Evolutionary conservation across 371 early-diverging fungal species (phyloP), one percentile per base, ranked within the genome.

Genomic region (Apophysomyces trapeziformis): DNA sequence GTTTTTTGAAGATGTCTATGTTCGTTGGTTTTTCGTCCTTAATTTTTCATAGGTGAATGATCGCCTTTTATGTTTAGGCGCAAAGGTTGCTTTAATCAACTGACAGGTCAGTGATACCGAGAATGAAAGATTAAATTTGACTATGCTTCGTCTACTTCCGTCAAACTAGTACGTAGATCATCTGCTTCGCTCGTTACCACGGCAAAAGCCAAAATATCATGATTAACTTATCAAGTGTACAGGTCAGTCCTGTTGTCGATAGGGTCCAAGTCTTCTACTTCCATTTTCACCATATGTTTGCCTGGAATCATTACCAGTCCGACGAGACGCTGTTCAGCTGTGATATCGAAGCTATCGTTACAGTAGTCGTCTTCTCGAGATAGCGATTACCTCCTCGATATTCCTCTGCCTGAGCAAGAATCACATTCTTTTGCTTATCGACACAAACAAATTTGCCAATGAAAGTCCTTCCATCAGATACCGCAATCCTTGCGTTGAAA

Each of bases 291-390:
- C 8, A 94, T 68, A 68, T 93, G 94, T 59, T 88, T 83, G 26
- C 96, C 96, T 1, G 96, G 96, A 13, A 95, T 87, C 96, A 95
- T 93, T 69, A 94, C 85, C 63, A 94, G 76, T 6, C 93, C 93
- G 21, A 95, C 93, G 39, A 86, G 80, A 26, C 94, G 80, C 70
- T 85, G 72, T 60, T 86, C 89, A 63, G 75, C 90, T 91, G 54
- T 50, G 16, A 70, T 9, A 50, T 57, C 46, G 14, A 43, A 50
- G 36, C 21, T 63, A 44, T 32, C 16, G 32, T 14, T 13, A 37
- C 61, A 38, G 37, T n/a, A 21, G 41, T 50, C 38, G 44, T 18
- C 8, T 46, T 26, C 32, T 47, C 16, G 26, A 37, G 26, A 8
- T 36, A 9, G 21, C 21, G 4, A 37, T 44, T 82, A 90, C 92